phyloP scores from a whole-genome alignment of 2,329 filamentous ascomycete species.

The Cladosporium colombiae region DNA sequence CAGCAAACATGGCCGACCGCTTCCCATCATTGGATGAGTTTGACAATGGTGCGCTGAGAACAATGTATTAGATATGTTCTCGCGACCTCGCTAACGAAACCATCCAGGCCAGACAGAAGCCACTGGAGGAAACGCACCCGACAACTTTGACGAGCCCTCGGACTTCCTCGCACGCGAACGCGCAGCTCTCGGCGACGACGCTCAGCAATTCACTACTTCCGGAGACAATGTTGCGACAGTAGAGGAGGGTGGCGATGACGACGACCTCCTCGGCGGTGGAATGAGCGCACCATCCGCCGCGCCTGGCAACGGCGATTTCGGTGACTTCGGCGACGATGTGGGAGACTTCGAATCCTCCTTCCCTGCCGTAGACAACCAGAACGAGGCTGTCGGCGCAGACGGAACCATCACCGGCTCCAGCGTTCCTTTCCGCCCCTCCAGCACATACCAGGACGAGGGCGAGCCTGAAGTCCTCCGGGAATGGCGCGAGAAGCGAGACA shows the following conservation, averaged over 20 bases:
- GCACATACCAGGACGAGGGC: slow-evolving; percentile 67
- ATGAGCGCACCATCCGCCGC: slow-evolving; percentile 37
- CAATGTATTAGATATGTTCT: not conserved
- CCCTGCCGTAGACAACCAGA: slow-evolving; percentile 74
- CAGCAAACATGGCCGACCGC: slow-evolving; percentile 49
- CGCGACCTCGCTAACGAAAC: slow-evolving; percentile 23
- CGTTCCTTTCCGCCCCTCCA: slow-evolving; percentile 56
- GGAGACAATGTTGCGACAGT: slow-evolving; percentile 69
- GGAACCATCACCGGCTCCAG: slow-evolving; percentile 75
- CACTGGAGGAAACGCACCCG: slow-evolving; percentile 52
- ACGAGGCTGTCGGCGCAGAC: slow-evolving; percentile 72
- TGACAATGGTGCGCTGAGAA: slow-evolving; percentile 47
- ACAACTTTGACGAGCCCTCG: slow-evolving; percentile 62
- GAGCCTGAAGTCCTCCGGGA: slow-evolving; percentile 85
- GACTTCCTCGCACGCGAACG: slow-evolving; percentile 93
- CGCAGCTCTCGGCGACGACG: slow-evolving; percentile 87
- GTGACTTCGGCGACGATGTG: slow-evolving; percentile 39
- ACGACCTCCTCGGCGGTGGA: slow-evolving; percentile 63
- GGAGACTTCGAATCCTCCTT: slow-evolving; percentile 83
- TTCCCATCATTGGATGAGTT: slow-evolving; percentile 56
- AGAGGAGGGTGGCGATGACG: slow-evolving; percentile 48
- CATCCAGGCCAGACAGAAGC: slow-evolving; percentile 66
- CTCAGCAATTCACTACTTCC: slow-evolving; percentile 80
- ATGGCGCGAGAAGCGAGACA: slow-evolving; percentile 90
- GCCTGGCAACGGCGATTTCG: slow-evolving; percentile 26